A percentile compares a stretch with the other conserved stretches of the same genome.
Conservation (phyloP, 345 rosid species). For the Passiflora organensis region DNA sequence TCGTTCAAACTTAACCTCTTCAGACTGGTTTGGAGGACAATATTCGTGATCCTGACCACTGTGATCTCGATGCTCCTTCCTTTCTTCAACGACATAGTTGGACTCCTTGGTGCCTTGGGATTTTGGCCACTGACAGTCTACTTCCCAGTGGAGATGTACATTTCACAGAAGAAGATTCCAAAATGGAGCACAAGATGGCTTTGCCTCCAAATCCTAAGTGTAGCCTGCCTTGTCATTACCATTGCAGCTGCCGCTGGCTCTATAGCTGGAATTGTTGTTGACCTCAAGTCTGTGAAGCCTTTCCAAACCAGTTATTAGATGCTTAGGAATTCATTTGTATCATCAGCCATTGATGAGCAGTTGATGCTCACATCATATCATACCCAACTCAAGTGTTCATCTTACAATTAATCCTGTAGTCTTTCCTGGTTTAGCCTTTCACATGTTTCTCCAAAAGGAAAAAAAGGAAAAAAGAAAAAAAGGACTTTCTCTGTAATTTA, state of each 20-base stretch:
- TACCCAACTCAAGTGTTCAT: too few relatives aligned
- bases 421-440: too few relatives aligned
- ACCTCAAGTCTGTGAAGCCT: slow-evolving; percentile 66
- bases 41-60: slow-evolving; percentile 63
- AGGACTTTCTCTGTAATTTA: too few relatives aligned
- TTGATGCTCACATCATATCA: too few relatives aligned
- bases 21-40: slow-evolving; percentile 80
- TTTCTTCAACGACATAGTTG: slow-evolving; percentile 75
- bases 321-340: neutral
- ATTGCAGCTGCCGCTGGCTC: slow-evolving; percentile 82
- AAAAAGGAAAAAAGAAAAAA: too few relatives aligned
- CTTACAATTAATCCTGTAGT: too few relatives aligned
- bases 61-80: slow-evolving; percentile 82
- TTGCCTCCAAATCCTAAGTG: slow-evolving; percentile 59
- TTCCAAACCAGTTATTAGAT: slow-evolving; percentile 44
- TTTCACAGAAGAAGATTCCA: slow-evolving; percentile 54
- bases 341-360: too few relatives aligned
- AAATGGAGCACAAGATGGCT: slow-evolving; percentile 82
- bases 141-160: slow-evolving; percentile 93
- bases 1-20: slow-evolving; percentile 58
- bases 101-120: slow-evolving; percentile 82
- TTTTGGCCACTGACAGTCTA: slow-evolving; percentile 93
- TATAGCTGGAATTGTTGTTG: slow-evolving; percentile 54
- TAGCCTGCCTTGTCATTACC: slow-evolving; percentile 62
- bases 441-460: too few relatives aligned